Percentiles rank a stretch among this genome's conserved stretches.
Evolutionary conservation across 2,329 filamentous ascomycete genomes (phyloP).

Genomic region (Trichoderma harzianum): DNA sequence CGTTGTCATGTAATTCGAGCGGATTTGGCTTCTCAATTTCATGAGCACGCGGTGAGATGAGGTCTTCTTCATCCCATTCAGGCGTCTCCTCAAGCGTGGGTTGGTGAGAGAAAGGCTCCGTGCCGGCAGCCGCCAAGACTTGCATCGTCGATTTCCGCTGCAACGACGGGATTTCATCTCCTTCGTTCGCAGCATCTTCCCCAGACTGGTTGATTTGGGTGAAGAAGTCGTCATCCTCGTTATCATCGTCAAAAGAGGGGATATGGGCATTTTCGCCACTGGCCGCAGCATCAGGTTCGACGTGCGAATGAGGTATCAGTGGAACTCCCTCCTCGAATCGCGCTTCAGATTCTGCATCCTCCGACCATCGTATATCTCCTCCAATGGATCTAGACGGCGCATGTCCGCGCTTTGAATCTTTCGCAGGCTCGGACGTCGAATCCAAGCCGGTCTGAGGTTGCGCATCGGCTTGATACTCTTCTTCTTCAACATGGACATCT

Average conservation of each 20-base stretch:
- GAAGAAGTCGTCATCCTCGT: slow-evolving; percentile 63
- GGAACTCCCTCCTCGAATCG: slow-evolving; percentile 70
- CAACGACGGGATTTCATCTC: slow-evolving; percentile 35
- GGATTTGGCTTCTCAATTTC: background rate
- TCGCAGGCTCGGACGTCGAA: slow-evolving; percentile 13
- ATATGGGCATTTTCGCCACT: background rate
- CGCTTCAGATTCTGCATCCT: slow-evolving; percentile 48
- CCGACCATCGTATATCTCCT: slow-evolving; percentile 39
- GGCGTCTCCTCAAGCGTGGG: slow-evolving; percentile 32
- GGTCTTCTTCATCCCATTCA: slow-evolving; percentile 29
- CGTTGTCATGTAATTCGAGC: background rate
- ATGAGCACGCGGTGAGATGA: slow-evolving; percentile 22
- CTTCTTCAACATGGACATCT: slow-evolving; percentile 43
- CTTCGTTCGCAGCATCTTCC: background rate
- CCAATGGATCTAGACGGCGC: slow-evolving; percentile 39
- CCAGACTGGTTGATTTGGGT: slow-evolving; percentile 41
- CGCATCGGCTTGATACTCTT: slow-evolving; percentile 28
- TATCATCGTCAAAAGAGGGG: slow-evolving; percentile 42
- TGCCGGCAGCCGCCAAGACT: slow-evolving; percentile 53
- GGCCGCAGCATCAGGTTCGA: slow-evolving; percentile 3
- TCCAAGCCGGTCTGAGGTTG: slow-evolving; percentile 16
- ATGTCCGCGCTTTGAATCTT: slow-evolving; percentile 23
- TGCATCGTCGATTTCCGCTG: slow-evolving; percentile 69
- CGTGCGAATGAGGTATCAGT: slow-evolving; percentile 45
- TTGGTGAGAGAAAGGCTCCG: slow-evolving; percentile 30